A percentile compares a stretch with the other conserved stretches of the same genome.
These are phyloP conservation scores for Podospora pseudoanserina DNA, from an alignment of 495 filamentous ascomycete genomes.

Conservation along the genomic window DNA sequence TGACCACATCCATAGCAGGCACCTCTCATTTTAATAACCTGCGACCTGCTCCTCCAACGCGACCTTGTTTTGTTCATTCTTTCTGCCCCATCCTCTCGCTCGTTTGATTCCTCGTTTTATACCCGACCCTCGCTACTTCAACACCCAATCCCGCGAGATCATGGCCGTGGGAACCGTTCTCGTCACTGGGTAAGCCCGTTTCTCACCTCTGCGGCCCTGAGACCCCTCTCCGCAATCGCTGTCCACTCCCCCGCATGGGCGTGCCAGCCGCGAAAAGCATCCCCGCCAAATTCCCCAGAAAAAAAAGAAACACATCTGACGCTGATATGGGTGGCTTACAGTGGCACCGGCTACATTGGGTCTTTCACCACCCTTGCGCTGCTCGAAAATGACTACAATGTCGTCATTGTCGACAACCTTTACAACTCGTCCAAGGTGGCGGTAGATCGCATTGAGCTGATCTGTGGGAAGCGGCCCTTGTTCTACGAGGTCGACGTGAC, in stretches of 20 bases:
- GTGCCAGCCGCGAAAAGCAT: not conserved
- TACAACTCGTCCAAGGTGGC: slow-evolving; percentile 92
- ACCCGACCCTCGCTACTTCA: not conserved
- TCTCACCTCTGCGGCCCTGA: not conserved
- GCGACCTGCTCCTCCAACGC: not conserved
- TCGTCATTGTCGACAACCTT: slow-evolving; percentile 90
- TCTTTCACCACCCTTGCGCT: slow-evolving; percentile 93
- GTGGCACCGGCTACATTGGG: slow-evolving; percentile 97
- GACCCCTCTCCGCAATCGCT: slow-evolving; percentile 7
- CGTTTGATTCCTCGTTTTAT: not conserved
- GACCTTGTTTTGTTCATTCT: slow-evolving; percentile 2
- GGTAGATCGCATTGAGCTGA: slow-evolving; percentile 87
- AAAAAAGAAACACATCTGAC: slow-evolving; percentile 8
- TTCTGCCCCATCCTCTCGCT: not conserved
- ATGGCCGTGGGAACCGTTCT: slow-evolving; percentile 86
- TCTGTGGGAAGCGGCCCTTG: slow-evolving; percentile 80
- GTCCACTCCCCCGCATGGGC: slow-evolving; percentile 12
- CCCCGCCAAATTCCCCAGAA: slow-evolving; percentile 13
- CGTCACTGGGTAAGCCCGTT: slow-evolving; percentile 72
- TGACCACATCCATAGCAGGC: slow-evolving; percentile 7
- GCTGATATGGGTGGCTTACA: slow-evolving; percentile 39
- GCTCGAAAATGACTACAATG: slow-evolving; percentile 90
- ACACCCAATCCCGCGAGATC: not conserved
- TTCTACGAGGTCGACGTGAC: slow-evolving; percentile 89
- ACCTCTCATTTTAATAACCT: slow-evolving; percentile 8